Base-by-base conservation (phyloP, 805 yeast species). In the Hanseniaspora jakobsenii region DNA sequence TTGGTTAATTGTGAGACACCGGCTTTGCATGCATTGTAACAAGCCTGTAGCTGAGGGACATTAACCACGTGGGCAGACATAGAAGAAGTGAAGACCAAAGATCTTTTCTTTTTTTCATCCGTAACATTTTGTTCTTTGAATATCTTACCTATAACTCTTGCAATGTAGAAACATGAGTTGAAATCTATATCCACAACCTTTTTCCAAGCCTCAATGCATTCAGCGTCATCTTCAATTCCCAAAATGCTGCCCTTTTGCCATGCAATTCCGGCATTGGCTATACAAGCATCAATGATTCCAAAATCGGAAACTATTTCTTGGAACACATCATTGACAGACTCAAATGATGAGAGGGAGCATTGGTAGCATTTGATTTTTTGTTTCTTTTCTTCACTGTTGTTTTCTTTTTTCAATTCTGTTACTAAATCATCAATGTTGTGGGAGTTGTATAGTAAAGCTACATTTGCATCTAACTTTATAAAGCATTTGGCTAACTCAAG, bases 21-120 rank as follows among this genome's bases (percentile, higher is more conserved):
- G 32, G 94, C 94, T 67, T 84, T 85, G 53, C 86, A 81, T 13
- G 85, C 83, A 56, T 84, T 84, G 67, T 84, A 84, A 31, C 81
- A 76, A 12, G 94, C 81, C 65, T 85, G 95, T 58, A 75, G 67
- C 61, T 86, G 91, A 19, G 95, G 95, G 50, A 77, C 74, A 62
- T 85, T 85, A 54, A 77, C 91, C 54, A 86, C 78, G 64, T 78
- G 85, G 13, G 83, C 95, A 22, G 91, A 80, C 82, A 85, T 85
- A 31, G 94, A 82, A 4, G 93, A 86, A 4, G 95, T 85, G 62
- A 81, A 70, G 53, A 85, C 75, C 53, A 86, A 67, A 1, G 93
- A 79, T 26, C 95, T 95, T 48, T 62, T 38, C 17, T 35, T 3
- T 2, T 16, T 2, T 19, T 34, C 21, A 18, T 36, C 32, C 3